Evolutionary conservation across 2,329 filamentous ascomycete species (phyloP).

Genomic region (Beauveria scarabaeidicola): DNA sequence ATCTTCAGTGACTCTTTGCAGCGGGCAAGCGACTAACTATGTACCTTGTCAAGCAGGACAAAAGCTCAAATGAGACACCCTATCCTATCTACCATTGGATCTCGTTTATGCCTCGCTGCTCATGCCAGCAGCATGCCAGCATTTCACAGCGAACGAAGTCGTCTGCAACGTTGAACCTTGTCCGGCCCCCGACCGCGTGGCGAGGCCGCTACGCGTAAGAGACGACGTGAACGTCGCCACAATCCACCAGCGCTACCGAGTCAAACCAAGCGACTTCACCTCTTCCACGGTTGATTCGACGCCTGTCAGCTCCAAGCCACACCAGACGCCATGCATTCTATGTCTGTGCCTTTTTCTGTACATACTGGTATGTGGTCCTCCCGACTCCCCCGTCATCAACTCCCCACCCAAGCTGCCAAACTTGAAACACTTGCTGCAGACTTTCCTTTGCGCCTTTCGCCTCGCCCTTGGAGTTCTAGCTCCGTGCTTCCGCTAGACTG

Average conservation of each 20-base stretch:
- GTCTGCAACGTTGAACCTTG: constrained; percentile 1
- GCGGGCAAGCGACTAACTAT: neutral
- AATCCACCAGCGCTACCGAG: neutral
- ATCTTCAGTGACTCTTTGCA: neutral
- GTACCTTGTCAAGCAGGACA: neutral
- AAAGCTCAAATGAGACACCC: neutral
- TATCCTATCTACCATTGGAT: neutral
- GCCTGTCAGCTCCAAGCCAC: neutral
- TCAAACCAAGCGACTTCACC: neutral
- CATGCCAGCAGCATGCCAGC: neutral
- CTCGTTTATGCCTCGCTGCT: neutral
- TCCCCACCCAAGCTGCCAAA: neutral
- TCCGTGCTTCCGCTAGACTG: neutral
- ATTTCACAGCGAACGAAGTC: neutral
- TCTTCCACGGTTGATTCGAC: neutral
- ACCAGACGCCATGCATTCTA: neutral
- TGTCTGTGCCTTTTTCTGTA: neutral
- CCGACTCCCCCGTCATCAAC: neutral
- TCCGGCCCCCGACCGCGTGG: neutral
- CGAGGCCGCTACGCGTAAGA: neutral
- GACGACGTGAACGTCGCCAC: constrained; percentile 1
- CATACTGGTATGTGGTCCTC: neutral
- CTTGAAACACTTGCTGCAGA: constrained; percentile 1
- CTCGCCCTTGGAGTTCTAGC: neutral
- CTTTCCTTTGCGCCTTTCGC: too few relatives aligned